Conservation (phyloP, 345 rosid species). For the Citrus australasica region DNA sequence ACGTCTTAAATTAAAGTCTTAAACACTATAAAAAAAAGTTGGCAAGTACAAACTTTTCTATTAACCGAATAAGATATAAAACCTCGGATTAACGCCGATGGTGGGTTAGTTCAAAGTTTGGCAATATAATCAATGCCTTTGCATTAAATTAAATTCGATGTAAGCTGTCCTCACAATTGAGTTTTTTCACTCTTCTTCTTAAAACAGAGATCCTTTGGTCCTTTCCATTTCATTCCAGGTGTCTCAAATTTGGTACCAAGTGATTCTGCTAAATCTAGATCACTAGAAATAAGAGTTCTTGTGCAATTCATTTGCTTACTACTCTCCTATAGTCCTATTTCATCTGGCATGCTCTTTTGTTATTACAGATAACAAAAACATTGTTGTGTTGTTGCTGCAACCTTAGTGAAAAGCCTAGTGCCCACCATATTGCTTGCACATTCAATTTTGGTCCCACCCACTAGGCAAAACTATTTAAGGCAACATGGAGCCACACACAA, state of each 20-base stretch:
- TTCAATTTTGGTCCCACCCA: constrained; percentile 35
- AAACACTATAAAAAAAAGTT: not conserved
- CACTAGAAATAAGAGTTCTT: not conserved
- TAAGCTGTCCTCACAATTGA: not conserved
- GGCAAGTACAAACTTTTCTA: not conserved
- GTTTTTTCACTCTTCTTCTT: not conserved
- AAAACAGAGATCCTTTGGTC: not conserved
- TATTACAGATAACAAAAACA: constrained; percentile 13
- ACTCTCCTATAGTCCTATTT: not conserved
- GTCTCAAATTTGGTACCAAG: not conserved
- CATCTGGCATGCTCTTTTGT: constrained; percentile 17
- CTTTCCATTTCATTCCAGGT: not conserved
- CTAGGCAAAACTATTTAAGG: constrained; percentile 29
- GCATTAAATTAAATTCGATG: not conserved
- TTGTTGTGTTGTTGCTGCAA: constrained; percentile 10
- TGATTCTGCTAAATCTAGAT: constrained; percentile 6
- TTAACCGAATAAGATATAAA: not conserved
- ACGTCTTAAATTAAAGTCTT: not conserved
- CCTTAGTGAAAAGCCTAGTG: constrained; percentile 26
- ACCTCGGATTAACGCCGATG: not conserved
- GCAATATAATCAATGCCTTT: not conserved
- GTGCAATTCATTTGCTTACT: not conserved
- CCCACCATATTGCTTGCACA: constrained; percentile 27
- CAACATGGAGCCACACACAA: constrained; percentile 28
- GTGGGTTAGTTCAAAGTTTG: constrained; percentile 16